A percentile compares a stretch with the other conserved stretches of the same genome.
Conservation (phyloP, 768 basidiomycete genomes). For the Lactarius akahatsu region DNA sequence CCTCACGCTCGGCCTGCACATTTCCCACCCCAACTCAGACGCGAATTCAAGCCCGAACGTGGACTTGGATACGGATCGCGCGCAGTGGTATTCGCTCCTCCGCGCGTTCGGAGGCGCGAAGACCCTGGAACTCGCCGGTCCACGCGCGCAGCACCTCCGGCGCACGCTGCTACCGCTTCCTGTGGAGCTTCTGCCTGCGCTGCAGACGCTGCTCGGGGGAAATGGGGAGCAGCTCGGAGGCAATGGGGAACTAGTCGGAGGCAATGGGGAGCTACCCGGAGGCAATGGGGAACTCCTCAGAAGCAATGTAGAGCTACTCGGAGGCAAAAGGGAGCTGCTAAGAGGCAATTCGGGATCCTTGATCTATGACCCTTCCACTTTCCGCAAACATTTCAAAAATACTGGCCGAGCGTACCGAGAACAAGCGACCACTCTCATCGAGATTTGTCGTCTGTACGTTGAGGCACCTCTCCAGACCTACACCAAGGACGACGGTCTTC, state of each 20-base stretch:
- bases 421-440: constrained; percentile 2
- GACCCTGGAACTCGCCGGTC: not conserved
- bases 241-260: no score
- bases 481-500: not conserved
- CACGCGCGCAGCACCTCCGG: not conserved
- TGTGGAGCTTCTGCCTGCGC: not conserved
- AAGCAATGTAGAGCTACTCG: no score
- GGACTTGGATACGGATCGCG: not conserved
- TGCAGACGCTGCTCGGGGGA: not conserved
- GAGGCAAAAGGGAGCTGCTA: no score
- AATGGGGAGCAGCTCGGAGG: not conserved
- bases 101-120: not conserved
- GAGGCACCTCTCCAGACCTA: not conserved
- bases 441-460: not conserved
- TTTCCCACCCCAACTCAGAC: no score
- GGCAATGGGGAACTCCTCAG: no score
- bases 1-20: constrained; percentile 9
- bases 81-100: constrained; percentile 1
- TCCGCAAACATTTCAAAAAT: constrained; percentile 1
- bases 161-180: not conserved
- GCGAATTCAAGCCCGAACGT: no score
- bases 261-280: no score
- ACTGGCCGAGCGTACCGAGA: not conserved
- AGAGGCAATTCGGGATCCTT: no score
- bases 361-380: not conserved